Evolutionary conservation across 1,139 yeast genomes (phyloP), one percentile per base, ranked within the genome.

Genomic region (Wickerhamomyces sp.): DNA sequence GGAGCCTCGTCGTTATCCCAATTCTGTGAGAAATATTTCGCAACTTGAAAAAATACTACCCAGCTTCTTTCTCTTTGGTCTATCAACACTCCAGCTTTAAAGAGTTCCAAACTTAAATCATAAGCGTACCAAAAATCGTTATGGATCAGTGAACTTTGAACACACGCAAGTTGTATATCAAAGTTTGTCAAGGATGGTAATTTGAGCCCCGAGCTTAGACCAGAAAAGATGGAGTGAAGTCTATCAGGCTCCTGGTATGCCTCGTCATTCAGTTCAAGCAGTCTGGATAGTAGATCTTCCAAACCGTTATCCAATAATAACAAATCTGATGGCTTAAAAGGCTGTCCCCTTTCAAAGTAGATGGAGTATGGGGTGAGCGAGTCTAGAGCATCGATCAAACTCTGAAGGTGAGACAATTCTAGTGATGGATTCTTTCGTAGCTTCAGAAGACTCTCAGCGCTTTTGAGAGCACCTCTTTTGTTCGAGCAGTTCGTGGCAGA

Each of bases 21-120:
- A 5, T 56, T 59, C 1, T 77, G 74, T 23, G 73, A 40, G 64
- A 51, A 40, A 35, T 47, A 60, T 39, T 61, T 61, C 9, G 59
- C 79, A 6, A 78, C 74, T 49, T 79, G 86, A 47, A 75, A 78
- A 38, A 78, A 70, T 1, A 80, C 70, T 30, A 72, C 61, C 86
- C 88, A 79, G 35, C 62, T 52, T 12, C 62, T 63, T 30, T 60
- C 55, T 21, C 74, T 43, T 4, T 8, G 6, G 8, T 6, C n/a
- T 12, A 16, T 16, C 5, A 30, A 26, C 24, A 27, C 41, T 6
- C 37, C 18, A 5, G 33, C 23, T 0, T 39, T 32, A 7, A 51
- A 58, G 56, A 57, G 51, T 37, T 40, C 68, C 38, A 41, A 59
- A 49, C 62, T 44, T 8, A 50, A 36, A 5, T 61, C 58, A 45